Conservation (phyloP, 2,329 filamentous ascomycete genomes). For the Cryphonectria parasitica region DNA sequence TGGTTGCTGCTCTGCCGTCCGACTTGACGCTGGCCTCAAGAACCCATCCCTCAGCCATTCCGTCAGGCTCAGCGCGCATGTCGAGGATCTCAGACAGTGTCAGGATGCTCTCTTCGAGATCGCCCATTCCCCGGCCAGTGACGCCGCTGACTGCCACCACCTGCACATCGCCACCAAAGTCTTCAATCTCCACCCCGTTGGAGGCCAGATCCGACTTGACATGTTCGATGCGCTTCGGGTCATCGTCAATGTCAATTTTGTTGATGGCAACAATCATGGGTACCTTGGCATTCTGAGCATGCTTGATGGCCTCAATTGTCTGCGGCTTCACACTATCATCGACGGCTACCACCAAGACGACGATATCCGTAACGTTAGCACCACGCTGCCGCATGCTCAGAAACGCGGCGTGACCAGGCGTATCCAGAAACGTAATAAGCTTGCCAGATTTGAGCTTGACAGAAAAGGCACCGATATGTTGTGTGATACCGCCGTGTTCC, state of each 20-base stretch:
- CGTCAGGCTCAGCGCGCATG: conserved; percentile 77
- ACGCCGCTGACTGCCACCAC: conserved; percentile 90
- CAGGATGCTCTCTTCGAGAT: conserved; percentile 88
- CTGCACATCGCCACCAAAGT: conserved; percentile 92
- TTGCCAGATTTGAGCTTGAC: conserved; percentile 86
- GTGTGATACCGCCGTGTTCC: conserved; percentile 96
- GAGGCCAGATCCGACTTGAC: conserved; percentile 87
- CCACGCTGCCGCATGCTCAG: conserved; percentile 94
- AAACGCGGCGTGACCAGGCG: conserved; percentile 94
- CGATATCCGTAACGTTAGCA: conserved; percentile 94
- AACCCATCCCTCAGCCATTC: conserved; percentile 88
- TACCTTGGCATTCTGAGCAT: conserved; percentile 83
- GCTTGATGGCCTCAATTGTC: conserved; percentile 93
- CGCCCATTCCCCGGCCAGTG: conserved; percentile 87
- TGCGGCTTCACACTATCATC: conserved; percentile 98
- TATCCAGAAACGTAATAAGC: conserved; percentile 94
- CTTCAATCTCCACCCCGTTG: conserved; percentile 88
- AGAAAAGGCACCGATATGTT: conserved; percentile 97
- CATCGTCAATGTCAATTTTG: conserved; percentile 80
- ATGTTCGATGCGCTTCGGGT: conserved; percentile 75
- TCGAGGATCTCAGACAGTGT: conserved; percentile 89
- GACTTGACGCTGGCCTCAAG: conserved; percentile 89
- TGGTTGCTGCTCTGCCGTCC: conserved; percentile 82
- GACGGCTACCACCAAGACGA: conserved; percentile 92
- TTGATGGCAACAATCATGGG: conserved; percentile 98